A percentile compares a stretch with the other conserved stretches of the same genome.
These are phyloP conservation scores for Debaryomyces udenii DNA, from an alignment of 1,139 yeast species.

Conservation along the genomic window DNA sequence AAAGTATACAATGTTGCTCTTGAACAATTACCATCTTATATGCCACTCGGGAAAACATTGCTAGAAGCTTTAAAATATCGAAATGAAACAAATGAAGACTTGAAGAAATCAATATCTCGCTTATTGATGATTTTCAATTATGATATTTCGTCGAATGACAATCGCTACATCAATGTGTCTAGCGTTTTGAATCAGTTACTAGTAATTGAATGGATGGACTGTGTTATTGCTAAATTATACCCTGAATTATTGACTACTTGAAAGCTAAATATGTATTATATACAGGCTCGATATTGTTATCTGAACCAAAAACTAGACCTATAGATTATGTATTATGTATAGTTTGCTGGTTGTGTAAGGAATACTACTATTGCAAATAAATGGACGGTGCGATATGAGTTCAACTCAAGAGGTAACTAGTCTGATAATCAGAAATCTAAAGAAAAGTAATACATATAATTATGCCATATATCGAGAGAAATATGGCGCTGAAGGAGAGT, in stretches of 20 bases:
- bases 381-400: background rate
- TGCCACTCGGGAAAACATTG: slow-evolving; percentile 4
- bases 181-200: slow-evolving; percentile 35
- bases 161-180: slow-evolving; percentile 12
- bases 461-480: slow-evolving; percentile 6
- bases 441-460: slow-evolving; percentile 3
- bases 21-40: slow-evolving; percentile 14
- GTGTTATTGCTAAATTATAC: slow-evolving; percentile 29
- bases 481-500: background rate
- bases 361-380: background rate
- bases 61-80: slow-evolving; percentile 15
- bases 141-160: slow-evolving; percentile 11
- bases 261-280: background rate
- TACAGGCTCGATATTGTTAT: slow-evolving; percentile 2
- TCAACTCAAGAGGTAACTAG: background rate
- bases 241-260: slow-evolving; percentile 23
- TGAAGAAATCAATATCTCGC: slow-evolving; percentile 19
- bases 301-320: too few relatives aligned
- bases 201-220: slow-evolving; percentile 34
- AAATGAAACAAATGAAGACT: slow-evolving; percentile 21
- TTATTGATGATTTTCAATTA: slow-evolving; percentile 28
- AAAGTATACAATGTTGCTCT: slow-evolving; percentile 19
- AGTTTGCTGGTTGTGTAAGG: background rate
- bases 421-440: background rate
- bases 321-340: too few relatives aligned